These are phyloP conservation scores for Achaetomium macrosporum DNA, from an alignment of 2,329 filamentous ascomycete genomes.

Conservation along the genomic window DNA sequence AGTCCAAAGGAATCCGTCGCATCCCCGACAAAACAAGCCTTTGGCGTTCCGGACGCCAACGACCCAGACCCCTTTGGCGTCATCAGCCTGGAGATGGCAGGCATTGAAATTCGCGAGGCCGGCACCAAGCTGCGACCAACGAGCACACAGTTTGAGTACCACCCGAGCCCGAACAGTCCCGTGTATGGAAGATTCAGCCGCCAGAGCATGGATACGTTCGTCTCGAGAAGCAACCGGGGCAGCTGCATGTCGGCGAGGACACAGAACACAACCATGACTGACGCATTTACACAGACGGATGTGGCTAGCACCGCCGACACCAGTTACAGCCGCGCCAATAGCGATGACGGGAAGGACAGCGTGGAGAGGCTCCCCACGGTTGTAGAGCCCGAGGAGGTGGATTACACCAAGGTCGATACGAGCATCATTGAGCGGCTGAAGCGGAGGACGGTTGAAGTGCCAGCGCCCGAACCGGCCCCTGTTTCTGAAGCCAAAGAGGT, in stretches of 20 bases:
- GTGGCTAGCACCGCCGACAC: constrained; percentile 49
- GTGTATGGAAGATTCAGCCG: constrained; percentile 53
- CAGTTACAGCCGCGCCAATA: constrained; percentile 49
- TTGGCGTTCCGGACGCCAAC: constrained; percentile 71
- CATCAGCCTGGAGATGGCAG: constrained; percentile 82
- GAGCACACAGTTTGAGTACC: constrained; percentile 78
- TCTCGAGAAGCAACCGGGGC: constrained; percentile 57
- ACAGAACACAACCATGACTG: constrained; percentile 64
- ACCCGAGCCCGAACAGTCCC: constrained; percentile 70
- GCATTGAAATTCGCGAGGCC: constrained; percentile 86
- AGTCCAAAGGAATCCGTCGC: constrained; percentile 33
- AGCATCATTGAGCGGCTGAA: constrained; percentile 44
- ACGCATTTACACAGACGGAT: constrained; percentile 60
- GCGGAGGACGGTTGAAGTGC: constrained; percentile 21
- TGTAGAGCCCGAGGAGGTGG: constrained; percentile 45
- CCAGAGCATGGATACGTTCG: constrained; percentile 62
- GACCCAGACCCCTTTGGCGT: constrained; percentile 93
- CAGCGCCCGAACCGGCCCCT: not conserved
- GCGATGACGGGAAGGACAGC: constrained; percentile 44
- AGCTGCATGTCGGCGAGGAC: constrained; percentile 71
- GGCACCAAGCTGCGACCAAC: constrained; percentile 67
- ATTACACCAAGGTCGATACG: constrained; percentile 55
- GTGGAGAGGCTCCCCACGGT: constrained; percentile 38
- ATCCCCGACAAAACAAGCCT: constrained; percentile 43
- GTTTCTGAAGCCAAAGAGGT: constrained; percentile 2